Evolutionary conservation across 805 yeast genomes (phyloP), one percentile per base, ranked within the genome.

Genomic region (Candida montana): DNA sequence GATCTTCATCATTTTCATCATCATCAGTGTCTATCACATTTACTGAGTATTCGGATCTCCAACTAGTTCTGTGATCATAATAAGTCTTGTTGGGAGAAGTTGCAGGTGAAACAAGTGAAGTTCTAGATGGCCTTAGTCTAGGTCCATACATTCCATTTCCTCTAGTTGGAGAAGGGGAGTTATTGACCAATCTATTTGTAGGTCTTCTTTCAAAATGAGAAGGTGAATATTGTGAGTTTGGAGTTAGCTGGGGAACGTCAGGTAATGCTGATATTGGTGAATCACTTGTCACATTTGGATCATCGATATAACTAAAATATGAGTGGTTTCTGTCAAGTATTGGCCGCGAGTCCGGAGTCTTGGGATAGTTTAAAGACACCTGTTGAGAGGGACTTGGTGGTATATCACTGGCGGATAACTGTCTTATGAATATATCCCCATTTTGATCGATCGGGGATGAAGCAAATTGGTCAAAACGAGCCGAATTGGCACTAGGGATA

Each of bases 51-150:
- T 50, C 56, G 3, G 59, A 56, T 27, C 41, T 47, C 58, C 58
- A 56, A 40, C 61, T 56, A 6, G 49, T 53, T 47, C 61, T 47
- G 28, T 53, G 47, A 26, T 55, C 56, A 39, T 56, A 53, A 21
- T 55, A 56, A 2, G 51, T 45, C 15, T 46, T 56, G 16, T 45
- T 45, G 2, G 60, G 60, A 2, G 60, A 56, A 4, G 54, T 41
- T 4, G 57, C 47, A 4, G 55, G 56, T 2, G 57, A 53, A 1
- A 28, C n/a, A 19, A 33, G 17, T 3, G 51, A 38, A 13, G 41
- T 29, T 11, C 31, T 31, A 5, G 51, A 39, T 6, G 54, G 48
- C 41, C 35, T 45, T 13, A 43, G 24, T 24, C 60, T 47, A 33
- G 60, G 60, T 1, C 60, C 60, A 31, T 49, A 38, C 3, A 55